Conservation (phyloP, 192 early-diverging fungal species). For the Gonapodya sp. region DNA sequence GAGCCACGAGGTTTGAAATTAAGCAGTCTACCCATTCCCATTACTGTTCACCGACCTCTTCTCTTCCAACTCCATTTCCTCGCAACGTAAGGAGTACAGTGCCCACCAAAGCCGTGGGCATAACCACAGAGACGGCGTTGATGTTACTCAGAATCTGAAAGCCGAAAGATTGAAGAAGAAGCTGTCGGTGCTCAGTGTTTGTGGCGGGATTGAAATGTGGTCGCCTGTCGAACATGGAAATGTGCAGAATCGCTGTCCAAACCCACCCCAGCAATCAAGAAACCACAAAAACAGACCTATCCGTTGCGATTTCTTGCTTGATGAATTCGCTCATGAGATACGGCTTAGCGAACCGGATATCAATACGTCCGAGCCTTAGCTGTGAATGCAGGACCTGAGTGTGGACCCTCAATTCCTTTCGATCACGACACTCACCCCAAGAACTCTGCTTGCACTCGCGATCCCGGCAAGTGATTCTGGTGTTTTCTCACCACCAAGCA, state of each 20-base stretch:
- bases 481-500: conserved; percentile 69
- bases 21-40: too few species aligned
- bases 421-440: background rate
- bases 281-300: conserved; percentile 31
- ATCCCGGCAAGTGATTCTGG: conserved; percentile 65
- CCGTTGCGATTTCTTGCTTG: conserved; percentile 40
- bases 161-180: conserved; percentile 60
- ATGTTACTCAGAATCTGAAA: conserved; percentile 46
- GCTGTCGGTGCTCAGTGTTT: conserved; percentile 30
- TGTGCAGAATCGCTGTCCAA: too few species aligned
- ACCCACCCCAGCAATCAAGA: background rate
- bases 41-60: conserved; percentile 20
- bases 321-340: conserved; percentile 62
- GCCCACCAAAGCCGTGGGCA: conserved; percentile 77
- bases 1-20: too few species aligned
- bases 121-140: conserved; percentile 68
- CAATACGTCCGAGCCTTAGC: conserved; percentile 72
- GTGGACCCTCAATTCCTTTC: background rate
- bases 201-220: conserved; percentile 23
- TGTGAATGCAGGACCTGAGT: conserved; percentile 27
- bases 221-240: conserved; percentile 17
- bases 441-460: background rate
- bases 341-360: conserved; percentile 68
- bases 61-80: conserved; percentile 52
- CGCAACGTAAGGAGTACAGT: conserved; percentile 72